A percentile compares a stretch with the other conserved stretches of the same genome.
Evolutionary conservation across 495 filamentous ascomycete species (phyloP).

Genomic region (Talaromyces ruber): DNA sequence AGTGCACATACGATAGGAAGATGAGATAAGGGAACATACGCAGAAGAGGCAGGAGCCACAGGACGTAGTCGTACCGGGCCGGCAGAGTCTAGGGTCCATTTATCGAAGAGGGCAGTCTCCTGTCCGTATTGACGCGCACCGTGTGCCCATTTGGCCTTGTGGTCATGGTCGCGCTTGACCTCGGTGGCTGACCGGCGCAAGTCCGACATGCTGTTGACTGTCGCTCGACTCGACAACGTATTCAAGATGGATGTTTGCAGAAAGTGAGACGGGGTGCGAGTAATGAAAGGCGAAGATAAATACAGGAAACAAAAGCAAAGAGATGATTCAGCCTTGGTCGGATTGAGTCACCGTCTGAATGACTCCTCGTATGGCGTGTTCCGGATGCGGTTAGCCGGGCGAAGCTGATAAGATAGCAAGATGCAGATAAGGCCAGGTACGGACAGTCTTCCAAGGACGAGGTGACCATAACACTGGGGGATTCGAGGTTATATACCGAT

Average conservation of each 20-base stretch:
- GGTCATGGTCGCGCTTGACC: slow-evolving; percentile 38
- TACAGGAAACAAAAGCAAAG: not conserved
- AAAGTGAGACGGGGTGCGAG: not conserved
- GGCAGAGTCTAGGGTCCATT: not conserved
- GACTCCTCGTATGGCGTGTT: not conserved
- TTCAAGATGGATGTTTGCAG: not conserved
- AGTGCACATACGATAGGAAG: not conserved
- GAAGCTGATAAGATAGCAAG: not conserved
- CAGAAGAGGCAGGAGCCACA: slow-evolving; percentile 13
- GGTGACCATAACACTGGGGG: not conserved
- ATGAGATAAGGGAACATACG: slow-evolving; percentile 5
- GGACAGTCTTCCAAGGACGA: not conserved
- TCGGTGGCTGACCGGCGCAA: slow-evolving; percentile 19
- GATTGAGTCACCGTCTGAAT: slow-evolving; percentile 1
- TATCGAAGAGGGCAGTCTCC: not conserved
- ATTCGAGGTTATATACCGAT: not conserved
- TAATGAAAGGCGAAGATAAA: not conserved
- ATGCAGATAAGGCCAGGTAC: not conserved
- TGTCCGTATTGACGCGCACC: slow-evolving; percentile 21
- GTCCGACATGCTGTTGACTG: slow-evolving; percentile 8
- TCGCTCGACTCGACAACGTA: not conserved
- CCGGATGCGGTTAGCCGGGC: not conserved
- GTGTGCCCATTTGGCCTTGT: slow-evolving; percentile 47
- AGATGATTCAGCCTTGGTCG: not conserved
- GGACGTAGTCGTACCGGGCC: slow-evolving; percentile 13